These are phyloP conservation scores for Eucommia ulmoides DNA, from an alignment of 257 asterid species.

Conservation along the genomic window DNA sequence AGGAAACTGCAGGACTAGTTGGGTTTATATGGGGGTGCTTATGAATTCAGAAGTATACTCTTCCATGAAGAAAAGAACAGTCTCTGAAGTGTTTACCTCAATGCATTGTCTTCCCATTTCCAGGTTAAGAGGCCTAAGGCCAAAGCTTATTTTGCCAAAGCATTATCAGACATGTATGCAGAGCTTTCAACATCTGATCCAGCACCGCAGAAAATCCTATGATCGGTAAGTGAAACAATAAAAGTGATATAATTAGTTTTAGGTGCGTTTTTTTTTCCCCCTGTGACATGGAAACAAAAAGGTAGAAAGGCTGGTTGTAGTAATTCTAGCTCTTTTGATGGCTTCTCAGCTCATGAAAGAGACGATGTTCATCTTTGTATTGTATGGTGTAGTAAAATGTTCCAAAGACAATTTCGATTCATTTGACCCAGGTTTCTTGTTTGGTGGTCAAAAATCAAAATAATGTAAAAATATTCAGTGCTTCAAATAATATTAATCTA, in stretches of 20 bases:
- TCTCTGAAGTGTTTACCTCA: background rate
- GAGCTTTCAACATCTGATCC: conserved; percentile 64
- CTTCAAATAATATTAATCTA: no score
- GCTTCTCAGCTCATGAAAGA: background rate
- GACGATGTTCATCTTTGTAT: no score
- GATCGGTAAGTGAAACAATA: background rate
- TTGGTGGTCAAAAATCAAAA: no score
- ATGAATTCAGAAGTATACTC: background rate
- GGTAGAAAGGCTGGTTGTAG: background rate
- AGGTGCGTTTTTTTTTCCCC: background rate
- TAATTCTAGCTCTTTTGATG: background rate
- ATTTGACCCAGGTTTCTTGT: background rate
- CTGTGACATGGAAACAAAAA: background rate
- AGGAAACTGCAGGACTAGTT: no score
- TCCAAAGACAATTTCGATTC: background rate
- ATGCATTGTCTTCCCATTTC: conserved; percentile 5
- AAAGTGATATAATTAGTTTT: no score
- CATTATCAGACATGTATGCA: conserved; percentile 54
- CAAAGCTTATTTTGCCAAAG: conserved; percentile 63
- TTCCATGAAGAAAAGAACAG: background rate
- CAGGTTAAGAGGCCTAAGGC: conserved; percentile 92
- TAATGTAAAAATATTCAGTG: no score
- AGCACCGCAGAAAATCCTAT: conserved; percentile 24
- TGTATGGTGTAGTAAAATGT: background rate
- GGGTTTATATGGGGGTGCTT: no score